Evolutionary conservation across 345 rosid species (phyloP).

Genomic region (Turritis glabra): DNA sequence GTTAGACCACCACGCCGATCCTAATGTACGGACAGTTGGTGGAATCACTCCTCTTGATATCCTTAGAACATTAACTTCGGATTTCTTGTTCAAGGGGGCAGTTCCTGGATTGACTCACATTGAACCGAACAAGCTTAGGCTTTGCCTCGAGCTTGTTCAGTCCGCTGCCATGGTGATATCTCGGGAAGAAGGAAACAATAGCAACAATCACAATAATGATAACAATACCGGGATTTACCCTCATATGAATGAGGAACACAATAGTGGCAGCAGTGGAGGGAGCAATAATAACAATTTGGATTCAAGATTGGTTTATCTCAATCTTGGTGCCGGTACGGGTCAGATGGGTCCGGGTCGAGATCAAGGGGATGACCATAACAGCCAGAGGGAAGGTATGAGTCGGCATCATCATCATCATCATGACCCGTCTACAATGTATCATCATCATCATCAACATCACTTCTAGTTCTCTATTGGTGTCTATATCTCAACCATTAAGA

Average conservation of each 20-base stretch:
- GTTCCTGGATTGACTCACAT: constrained; percentile 92
- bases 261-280: constrained; percentile 55
- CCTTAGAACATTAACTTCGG: constrained; percentile 92
- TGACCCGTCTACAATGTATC: constrained; percentile 56
- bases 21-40: constrained; percentile 86
- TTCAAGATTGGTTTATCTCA: constrained; percentile 87
- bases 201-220: constrained; percentile 45
- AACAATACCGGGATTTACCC: constrained; percentile 56
- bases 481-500: constrained; percentile 26
- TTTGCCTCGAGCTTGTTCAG: constrained; percentile 97
- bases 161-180: constrained; percentile 96
- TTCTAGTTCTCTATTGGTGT: constrained; percentile 46
- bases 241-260: constrained; percentile 67
- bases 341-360: constrained; percentile 66
- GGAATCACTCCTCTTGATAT: constrained; percentile 94
- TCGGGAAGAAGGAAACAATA: constrained; percentile 83
- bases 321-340: constrained; percentile 73
- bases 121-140: constrained; percentile 93
- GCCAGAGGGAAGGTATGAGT: constrained; percentile 59
- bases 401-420: constrained; percentile 50
- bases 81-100: constrained; percentile 98
- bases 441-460: constrained; percentile 75
- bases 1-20: constrained; percentile 96
- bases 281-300: constrained; percentile 59
- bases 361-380: constrained; percentile 58